These are phyloP conservation scores for Phytophthora cryptogea DNA, from an alignment of 352 stramenopile species.

Conservation along the genomic window DNA sequence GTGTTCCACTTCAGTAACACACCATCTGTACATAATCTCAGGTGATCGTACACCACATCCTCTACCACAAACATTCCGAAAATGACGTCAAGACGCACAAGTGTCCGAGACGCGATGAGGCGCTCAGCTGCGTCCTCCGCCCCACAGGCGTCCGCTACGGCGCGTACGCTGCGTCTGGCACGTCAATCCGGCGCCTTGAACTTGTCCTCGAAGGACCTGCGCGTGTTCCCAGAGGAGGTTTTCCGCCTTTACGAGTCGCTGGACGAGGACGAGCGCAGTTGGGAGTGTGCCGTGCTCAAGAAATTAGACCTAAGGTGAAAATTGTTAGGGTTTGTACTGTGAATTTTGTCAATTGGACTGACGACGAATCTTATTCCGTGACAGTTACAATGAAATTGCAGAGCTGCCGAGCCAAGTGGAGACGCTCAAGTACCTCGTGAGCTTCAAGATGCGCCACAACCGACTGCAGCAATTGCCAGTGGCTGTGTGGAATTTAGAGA, in stretches of 20 bases:
- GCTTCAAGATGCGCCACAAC: constrained; percentile 82
- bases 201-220: constrained; percentile 57
- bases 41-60: not conserved
- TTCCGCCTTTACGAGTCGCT: constrained; percentile 64
- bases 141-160: constrained; percentile 19
- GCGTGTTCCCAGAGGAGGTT: constrained; percentile 59
- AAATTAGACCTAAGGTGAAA: constrained; percentile 76
- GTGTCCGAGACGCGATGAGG: constrained; percentile 52
- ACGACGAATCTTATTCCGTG: not conserved
- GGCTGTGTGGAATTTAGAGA: constrained; percentile 59
- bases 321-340: not conserved
- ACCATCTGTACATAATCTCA: constrained; percentile 2
- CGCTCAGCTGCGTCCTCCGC: constrained; percentile 12
- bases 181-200: constrained; percentile 66
- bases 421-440: constrained; percentile 52
- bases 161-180: constrained; percentile 54
- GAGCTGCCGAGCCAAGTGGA: constrained; percentile 54
- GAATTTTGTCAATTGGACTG: not conserved
- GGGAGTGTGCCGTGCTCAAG: constrained; percentile 67
- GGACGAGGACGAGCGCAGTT: constrained; percentile 72
- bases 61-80: constrained; percentile 2
- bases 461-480: constrained; percentile 51
- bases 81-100: constrained; percentile 47
- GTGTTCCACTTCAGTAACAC: not conserved
- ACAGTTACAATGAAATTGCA: constrained; percentile 80